These are phyloP conservation scores for Candida nanaspora DNA, from an alignment of 805 yeast species.

Conservation along the genomic window DNA sequence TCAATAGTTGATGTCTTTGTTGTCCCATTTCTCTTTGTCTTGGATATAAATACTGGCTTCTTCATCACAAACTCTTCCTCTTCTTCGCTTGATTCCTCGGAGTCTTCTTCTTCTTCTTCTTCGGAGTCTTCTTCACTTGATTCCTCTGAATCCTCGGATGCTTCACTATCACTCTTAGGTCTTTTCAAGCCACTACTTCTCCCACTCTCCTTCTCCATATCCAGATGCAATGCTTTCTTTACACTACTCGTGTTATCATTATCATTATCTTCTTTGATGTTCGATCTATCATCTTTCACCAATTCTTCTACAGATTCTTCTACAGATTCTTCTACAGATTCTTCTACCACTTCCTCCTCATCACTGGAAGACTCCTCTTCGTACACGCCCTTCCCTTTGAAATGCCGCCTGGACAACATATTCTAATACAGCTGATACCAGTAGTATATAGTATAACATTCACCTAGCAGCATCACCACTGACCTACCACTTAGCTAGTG, in stretches of 20 bases:
- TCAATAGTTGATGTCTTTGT: neutral
- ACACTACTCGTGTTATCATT: too few species aligned
- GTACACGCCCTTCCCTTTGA: constrained; percentile 1
- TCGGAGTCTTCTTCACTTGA: neutral
- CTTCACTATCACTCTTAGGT: neutral
- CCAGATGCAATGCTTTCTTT: too few species aligned
- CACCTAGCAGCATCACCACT: too few species aligned
- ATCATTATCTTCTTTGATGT: too few species aligned
- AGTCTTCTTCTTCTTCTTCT: neutral
- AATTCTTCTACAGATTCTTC: neutral
- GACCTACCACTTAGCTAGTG: too few species aligned
- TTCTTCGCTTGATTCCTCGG: neutral
- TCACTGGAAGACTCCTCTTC: constrained; percentile 3
- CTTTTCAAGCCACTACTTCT: neutral
- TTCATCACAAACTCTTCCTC: neutral
- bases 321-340: neutral
- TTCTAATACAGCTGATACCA: neutral
- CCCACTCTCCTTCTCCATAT: too few species aligned
- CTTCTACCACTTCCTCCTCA: too few species aligned
- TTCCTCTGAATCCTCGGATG: neutral
- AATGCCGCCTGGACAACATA: constrained; percentile 1
- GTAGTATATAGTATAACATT: too few species aligned
- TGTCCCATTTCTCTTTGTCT: constrained; percentile 10
- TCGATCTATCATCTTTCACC: too few species aligned
- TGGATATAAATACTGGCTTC: constrained; percentile 14